A percentile compares a stretch with the other conserved stretches of the same genome.
phyloP scores from a whole-genome alignment of 441 rosid genomes.

The Croton laevigatus region DNA sequence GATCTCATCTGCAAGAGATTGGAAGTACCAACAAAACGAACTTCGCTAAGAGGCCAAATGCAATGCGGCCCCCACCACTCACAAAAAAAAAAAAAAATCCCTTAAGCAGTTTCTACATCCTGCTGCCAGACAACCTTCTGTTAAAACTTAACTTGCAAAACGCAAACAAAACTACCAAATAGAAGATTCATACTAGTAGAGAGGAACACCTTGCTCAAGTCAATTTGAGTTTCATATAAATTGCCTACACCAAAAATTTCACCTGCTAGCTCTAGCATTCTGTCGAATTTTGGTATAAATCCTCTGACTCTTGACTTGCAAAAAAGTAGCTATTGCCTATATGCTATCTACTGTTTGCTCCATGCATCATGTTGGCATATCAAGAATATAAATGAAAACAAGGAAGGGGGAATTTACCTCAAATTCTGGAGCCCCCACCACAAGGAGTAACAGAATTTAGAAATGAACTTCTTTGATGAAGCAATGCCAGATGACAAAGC shows the following conservation, averaged over 20 bases:
- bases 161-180: not conserved
- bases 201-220: not conserved
- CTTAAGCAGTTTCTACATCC: too few species aligned
- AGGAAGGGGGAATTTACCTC: conserved; percentile 45
- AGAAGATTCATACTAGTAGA: not conserved
- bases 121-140: too few species aligned
- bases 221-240: not conserved
- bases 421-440: conserved; percentile 99
- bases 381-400: not conserved
- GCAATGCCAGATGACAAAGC: conserved; percentile 77
- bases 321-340: not conserved
- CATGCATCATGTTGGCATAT: not conserved
- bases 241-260: not conserved
- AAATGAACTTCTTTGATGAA: conserved; percentile 59
- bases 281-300: not conserved
- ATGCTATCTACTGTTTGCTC: too few species aligned
- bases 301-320: not conserved
- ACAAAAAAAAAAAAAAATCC: too few species aligned
- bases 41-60: too few species aligned
- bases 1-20: too few species aligned
- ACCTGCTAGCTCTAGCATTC: not conserved
- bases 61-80: too few species aligned
- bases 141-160: too few species aligned
- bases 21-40: too few species aligned
- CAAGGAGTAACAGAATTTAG: conserved; percentile 81